Evolutionary conservation across 192 early-diverging fungal genomes (phyloP).

Genomic region (Pilaira anomala): DNA sequence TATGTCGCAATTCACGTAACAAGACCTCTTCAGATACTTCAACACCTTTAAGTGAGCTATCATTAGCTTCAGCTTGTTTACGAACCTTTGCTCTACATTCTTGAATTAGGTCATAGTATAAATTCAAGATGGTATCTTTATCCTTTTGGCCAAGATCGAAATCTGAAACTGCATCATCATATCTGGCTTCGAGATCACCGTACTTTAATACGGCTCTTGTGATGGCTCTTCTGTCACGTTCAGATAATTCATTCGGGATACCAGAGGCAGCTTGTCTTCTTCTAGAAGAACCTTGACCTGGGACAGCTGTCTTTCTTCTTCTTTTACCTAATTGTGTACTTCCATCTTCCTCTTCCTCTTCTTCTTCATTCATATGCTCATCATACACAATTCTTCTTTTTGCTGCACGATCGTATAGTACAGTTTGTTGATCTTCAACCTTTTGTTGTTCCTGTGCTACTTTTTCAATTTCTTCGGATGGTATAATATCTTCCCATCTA

Average conservation of each 20-base stretch:
- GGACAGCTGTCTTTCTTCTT: not conserved
- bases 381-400: conserved; percentile 26
- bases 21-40: conserved; percentile 17
- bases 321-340: not conserved
- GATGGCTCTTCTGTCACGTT: conserved; percentile 84
- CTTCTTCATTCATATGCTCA: conserved; percentile 24
- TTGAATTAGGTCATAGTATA: conserved; percentile 39
- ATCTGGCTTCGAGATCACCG: conserved; percentile 77
- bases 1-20: conserved; percentile 26
- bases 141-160: conserved; percentile 73
- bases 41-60: not conserved
- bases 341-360: not conserved
- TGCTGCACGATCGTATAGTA: conserved; percentile 42
- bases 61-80: conserved; percentile 18
- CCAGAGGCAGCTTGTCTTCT: conserved; percentile 16
- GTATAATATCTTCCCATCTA: conserved; percentile 96
- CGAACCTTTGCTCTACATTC: conserved; percentile 58
- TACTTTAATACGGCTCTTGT: conserved; percentile 76
- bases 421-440: conserved; percentile 53
- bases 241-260: conserved; percentile 44
- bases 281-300: conserved; percentile 34
- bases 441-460: conserved; percentile 68
- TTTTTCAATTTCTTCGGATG: conserved; percentile 73
- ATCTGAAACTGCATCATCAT: conserved; percentile 78
- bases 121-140: conserved; percentile 37